Percentiles rank a stretch among this genome's conserved stretches.
These are phyloP conservation scores for Pseudonitzschia pungens DNA, from an alignment of 108 stramenopile genomes.

Conservation along the genomic window DNA sequence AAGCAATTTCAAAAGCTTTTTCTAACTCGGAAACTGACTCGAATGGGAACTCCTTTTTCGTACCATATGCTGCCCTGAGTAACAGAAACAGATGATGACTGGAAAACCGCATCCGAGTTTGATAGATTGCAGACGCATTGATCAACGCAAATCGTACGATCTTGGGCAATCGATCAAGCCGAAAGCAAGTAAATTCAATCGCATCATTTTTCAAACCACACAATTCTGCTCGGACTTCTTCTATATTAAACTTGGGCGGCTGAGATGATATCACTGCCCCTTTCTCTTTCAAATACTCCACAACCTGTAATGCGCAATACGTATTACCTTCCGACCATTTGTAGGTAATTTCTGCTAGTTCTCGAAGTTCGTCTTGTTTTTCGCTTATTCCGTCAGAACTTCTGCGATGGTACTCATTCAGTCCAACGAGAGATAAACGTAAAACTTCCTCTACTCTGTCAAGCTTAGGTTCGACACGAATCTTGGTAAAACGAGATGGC, in stretches of 20 bases:
- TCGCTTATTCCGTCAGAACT: not conserved
- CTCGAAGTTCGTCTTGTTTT: not conserved
- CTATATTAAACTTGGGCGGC: not conserved
- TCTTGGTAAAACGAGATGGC: not conserved
- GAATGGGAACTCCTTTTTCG: not conserved
- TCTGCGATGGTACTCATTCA: not conserved
- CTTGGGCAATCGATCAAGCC: conserved; percentile 22
- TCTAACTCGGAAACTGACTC: not conserved
- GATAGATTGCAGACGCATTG: not conserved
- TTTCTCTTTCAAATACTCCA: conserved; percentile 5
- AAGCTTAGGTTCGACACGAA: conserved; percentile 13
- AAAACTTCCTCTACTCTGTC: conserved; percentile 19
- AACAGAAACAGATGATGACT: not conserved
- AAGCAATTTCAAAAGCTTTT: not conserved
- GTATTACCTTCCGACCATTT: not conserved
- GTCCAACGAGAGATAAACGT: conserved; percentile 5
- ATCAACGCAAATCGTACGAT: conserved; percentile 14
- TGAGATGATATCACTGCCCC: not conserved
- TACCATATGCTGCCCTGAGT: not conserved
- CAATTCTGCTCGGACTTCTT: not conserved
- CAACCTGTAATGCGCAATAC: not conserved
- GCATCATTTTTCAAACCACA: not conserved
- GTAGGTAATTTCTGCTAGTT: conserved; percentile 13
- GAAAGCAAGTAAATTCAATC: not conserved
- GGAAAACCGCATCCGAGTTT: not conserved